A percentile compares a stretch with the other conserved stretches of the same genome.
phyloP scores from a whole-genome alignment of 441 rosid species.

The Erodium texanum region DNA sequence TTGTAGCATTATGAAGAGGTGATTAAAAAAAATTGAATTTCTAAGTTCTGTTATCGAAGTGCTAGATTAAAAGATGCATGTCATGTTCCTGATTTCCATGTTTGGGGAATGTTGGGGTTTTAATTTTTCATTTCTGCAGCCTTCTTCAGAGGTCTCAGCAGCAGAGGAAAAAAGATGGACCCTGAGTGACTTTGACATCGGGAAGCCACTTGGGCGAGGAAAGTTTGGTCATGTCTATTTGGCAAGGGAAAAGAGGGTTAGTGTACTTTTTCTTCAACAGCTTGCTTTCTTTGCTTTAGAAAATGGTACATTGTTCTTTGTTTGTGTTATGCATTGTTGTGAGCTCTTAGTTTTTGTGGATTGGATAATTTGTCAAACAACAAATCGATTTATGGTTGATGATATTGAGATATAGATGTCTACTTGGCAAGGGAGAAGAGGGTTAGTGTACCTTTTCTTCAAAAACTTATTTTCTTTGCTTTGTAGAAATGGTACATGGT shows the following conservation, averaged over 20 bases:
- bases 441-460: conserved; percentile 48
- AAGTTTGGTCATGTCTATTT: conserved; percentile 92
- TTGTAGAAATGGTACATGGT: neutral
- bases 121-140: conserved; percentile 23
- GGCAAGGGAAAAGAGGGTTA: conserved; percentile 81
- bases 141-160: conserved; percentile 42
- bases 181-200: conserved; percentile 77
- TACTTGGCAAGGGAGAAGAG: conserved; percentile 84
- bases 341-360: too few relatives aligned
- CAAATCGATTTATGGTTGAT: too few relatives aligned
- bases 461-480: too few relatives aligned
- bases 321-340: too few relatives aligned
- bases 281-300: neutral
- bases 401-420: too few relatives aligned
- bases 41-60: neutral
- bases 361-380: too few relatives aligned
- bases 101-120: conserved; percentile 3
- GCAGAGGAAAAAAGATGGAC: conserved; percentile 71
- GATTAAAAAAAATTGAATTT: too few relatives aligned
- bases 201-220: conserved; percentile 97
- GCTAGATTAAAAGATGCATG: neutral
- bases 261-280: conserved; percentile 8
- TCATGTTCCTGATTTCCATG: neutral
- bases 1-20: too few relatives aligned
- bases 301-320: too few relatives aligned